Percentiles rank a stretch among this genome's conserved stretches.
Evolutionary conservation across 2,329 filamentous ascomycete genomes (phyloP).

Genomic region (Tolypocladium paradoxum): DNA sequence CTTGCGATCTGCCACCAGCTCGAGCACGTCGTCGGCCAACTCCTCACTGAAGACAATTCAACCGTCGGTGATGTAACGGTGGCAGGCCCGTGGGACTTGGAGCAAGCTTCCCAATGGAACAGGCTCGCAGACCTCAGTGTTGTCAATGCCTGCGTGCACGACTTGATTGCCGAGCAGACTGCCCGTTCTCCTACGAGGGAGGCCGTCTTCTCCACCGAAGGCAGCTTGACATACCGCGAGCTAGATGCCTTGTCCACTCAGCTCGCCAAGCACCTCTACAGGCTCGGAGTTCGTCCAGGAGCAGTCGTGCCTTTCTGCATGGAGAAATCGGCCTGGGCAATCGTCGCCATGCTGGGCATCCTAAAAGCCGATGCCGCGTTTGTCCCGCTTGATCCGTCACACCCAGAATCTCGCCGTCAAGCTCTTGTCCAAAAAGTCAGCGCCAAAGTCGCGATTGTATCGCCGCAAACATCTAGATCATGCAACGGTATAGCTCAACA

Average conservation of each 20-base stretch:
- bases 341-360: conserved; percentile 12
- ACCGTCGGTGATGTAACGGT: not conserved
- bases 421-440: conserved; percentile 2
- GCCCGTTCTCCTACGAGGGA: not conserved
- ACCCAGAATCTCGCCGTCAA: conserved; percentile 3
- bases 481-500: not conserved
- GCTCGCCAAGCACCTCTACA: conserved; percentile 22
- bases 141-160: not conserved
- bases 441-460: conserved; percentile 3
- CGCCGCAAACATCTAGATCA: not conserved
- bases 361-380: conserved; percentile 15
- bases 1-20: conserved; percentile 1
- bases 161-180: not conserved
- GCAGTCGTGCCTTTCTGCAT: conserved; percentile 5
- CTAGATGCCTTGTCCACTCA: conserved; percentile 24
- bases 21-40: conserved; percentile 1
- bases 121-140: not conserved
- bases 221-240: conserved; percentile 27
- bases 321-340: conserved; percentile 10
- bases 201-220: conserved; percentile 1
- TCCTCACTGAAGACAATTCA: not conserved
- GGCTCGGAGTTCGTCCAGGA: not conserved
- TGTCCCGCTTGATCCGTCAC: conserved; percentile 14
- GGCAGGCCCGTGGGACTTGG: not conserved
- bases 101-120: too few relatives aligned